These are phyloP conservation scores for Diddensiella caesifluorescens DNA, from an alignment of 805 yeast species.

Conservation along the genomic window DNA sequence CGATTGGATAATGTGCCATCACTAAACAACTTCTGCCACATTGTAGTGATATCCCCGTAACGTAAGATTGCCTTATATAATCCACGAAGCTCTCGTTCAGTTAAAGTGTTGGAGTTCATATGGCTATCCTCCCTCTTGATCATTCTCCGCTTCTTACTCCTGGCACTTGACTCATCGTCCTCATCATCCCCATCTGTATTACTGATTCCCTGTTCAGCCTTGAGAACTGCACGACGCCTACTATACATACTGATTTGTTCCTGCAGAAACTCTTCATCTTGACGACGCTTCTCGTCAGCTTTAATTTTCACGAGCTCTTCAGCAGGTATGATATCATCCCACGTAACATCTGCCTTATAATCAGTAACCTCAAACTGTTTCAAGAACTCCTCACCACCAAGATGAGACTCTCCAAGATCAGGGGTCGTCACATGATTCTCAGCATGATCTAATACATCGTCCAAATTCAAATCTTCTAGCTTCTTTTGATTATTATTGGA, in stretches of 20 bases:
- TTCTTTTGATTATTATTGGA: slow-evolving; percentile 93
- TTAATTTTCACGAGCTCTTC: slow-evolving; percentile 84
- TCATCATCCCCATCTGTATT: slow-evolving; percentile 42
- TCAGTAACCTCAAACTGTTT: slow-evolving; percentile 98
- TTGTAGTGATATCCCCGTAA: slow-evolving; percentile 69
- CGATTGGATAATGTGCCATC: slow-evolving; percentile 87
- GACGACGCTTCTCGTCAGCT: slow-evolving; percentile 81
- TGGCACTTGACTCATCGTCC: slow-evolving; percentile 34
- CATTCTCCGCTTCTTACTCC: slow-evolving; percentile 30
- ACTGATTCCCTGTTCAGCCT: slow-evolving; percentile 30
- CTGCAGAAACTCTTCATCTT: slow-evolving; percentile 80
- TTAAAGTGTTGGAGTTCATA: slow-evolving; percentile 51
- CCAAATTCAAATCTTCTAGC: slow-evolving; percentile 89
- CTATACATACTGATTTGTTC: slow-evolving; percentile 86
- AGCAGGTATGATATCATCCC: slow-evolving; percentile 99
- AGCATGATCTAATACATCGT: slow-evolving; percentile 93
- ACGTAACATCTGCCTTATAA: slow-evolving; percentile 94
- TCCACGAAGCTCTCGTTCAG: slow-evolving; percentile 82
- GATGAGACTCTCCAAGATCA: slow-evolving; percentile 92
- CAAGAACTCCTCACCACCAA: slow-evolving; percentile 97
- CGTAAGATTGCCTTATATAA: slow-evolving; percentile 77
- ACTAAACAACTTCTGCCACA: slow-evolving; percentile 80
- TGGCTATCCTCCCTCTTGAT: slow-evolving; percentile 34
- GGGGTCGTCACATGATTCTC: slow-evolving; percentile 97
- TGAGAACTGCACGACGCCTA: slow-evolving; percentile 71